Base-by-base conservation (phyloP, 2,329 filamentous ascomycete species). In the Raffaelea albimanens region DNA sequence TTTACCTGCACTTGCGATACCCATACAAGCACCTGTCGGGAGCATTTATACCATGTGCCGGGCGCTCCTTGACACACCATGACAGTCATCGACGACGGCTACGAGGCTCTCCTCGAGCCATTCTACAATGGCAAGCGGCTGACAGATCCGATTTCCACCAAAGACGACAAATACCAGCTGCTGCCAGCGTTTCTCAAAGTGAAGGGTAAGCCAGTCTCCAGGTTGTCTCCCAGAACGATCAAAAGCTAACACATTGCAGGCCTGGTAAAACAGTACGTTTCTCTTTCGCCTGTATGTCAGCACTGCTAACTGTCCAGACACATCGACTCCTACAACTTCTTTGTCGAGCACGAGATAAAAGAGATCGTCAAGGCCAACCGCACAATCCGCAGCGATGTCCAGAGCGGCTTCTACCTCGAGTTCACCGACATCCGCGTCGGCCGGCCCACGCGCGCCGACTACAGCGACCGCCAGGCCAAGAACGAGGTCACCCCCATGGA, bases 261-360 rank as follows among this genome's bases (percentile, higher is more conserved):
- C 49, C 73, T 96, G 49, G 90, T 96, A 46, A 96, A 96, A 66
- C 91, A 97, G 72, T 78, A 73, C 55, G 75, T 49, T 13, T 29
- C 25, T 29, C 25, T 29, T 13, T 29, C 25, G 7, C 25, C 25
- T 29, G 7, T 29, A 7, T 10, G 41, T 7, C 16, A 11, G 16
- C 20, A 46, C 16, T 42, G 16, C 44, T 19, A 25, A 10, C n/a
- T 23, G 5, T 10, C 7, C n/a, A 75, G 73, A 58, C 90, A 96
- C 65, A 91, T 95, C 61, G 94, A 98, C 70, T 97, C 93, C 21
- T 98, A 94, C 75, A 96, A 98, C 68, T 95, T 93, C 68, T 97
- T 98, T 58, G 85, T 96, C 56, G 88, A 98, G 57, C 85, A 94
- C 48, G 90, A 97, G 62, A 82, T 98, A 64, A 95, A 95, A 68